phyloP scores from a whole-genome alignment of 1,284 basidiomycete genomes.

The Pseudozyma sp. region DNA sequence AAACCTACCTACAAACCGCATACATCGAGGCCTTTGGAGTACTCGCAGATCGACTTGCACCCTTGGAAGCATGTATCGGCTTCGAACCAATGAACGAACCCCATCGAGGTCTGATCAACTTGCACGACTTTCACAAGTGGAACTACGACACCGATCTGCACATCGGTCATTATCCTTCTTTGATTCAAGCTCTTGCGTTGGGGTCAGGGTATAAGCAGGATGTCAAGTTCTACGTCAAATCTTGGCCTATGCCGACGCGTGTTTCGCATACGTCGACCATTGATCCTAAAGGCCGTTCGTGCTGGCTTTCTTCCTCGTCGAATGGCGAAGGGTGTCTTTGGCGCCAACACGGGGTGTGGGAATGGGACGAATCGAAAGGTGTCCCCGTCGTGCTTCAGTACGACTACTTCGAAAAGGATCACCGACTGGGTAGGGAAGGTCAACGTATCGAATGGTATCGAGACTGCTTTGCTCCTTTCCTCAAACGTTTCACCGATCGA shows the following conservation, averaged over 20 bases:
- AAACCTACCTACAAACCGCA: slow-evolving; percentile 83
- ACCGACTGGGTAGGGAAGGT: slow-evolving; percentile 44
- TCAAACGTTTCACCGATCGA: slow-evolving; percentile 44
- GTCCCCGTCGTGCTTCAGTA: slow-evolving; percentile 83
- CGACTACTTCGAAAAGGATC: slow-evolving; percentile 80
- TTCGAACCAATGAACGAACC: slow-evolving; percentile 96
- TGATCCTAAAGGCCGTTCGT: slow-evolving; percentile 53
- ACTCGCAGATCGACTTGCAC: slow-evolving; percentile 78
- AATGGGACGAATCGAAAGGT: slow-evolving; percentile 80
- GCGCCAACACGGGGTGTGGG: slow-evolving; percentile 94
- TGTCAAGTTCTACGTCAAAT: slow-evolving; percentile 73
- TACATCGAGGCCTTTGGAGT: slow-evolving; percentile 83
- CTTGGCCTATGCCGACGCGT: slow-evolving; percentile 65
- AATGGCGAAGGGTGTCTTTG: slow-evolving; percentile 75
- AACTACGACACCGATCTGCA: slow-evolving; percentile 93
- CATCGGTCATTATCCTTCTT: slow-evolving; percentile 76
- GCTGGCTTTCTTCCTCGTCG: slow-evolving; percentile 64
- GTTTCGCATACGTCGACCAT: slow-evolving; percentile 51
- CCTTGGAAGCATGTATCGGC: slow-evolving; percentile 83
- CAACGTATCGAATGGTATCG: slow-evolving; percentile 64
- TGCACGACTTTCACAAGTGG: slow-evolving; percentile 84
- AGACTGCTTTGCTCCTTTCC: slow-evolving; percentile 65
- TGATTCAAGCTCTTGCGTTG: slow-evolving; percentile 64
- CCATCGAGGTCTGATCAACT: slow-evolving; percentile 88
- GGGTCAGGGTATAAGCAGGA: slow-evolving; percentile 58